Evolutionary conservation across 768 basidiomycete species (phyloP).

Genomic region (Lentinus tigrinus): DNA sequence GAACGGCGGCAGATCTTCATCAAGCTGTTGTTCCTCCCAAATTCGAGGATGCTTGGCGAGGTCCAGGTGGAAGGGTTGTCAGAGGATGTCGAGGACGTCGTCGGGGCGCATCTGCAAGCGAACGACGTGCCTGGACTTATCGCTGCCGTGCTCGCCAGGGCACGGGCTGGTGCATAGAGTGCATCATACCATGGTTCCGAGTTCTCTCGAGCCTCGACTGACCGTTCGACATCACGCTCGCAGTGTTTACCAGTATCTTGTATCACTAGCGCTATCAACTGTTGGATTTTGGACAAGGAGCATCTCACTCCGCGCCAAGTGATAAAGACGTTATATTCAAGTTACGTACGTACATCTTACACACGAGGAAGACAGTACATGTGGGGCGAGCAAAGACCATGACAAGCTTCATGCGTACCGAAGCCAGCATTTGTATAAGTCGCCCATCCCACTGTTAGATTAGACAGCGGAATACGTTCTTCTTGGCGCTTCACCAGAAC

Average conservation of each 20-base stretch:
- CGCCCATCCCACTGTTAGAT: constrained; percentile 57
- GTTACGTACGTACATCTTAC: not conserved
- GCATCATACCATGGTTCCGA: not conserved
- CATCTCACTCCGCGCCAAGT: no score
- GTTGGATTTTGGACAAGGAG: not conserved
- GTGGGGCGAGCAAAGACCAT: constrained; percentile 37
- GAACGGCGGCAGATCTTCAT: constrained; percentile 42
- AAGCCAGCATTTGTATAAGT: constrained; percentile 40
- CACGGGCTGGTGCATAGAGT: constrained; percentile 24
- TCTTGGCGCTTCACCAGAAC: constrained; percentile 82
- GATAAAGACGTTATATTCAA: not conserved
- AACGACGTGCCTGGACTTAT: constrained; percentile 68
- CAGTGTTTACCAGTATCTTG: not conserved
- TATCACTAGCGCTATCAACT: not conserved
- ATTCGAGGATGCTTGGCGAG: constrained; percentile 62
- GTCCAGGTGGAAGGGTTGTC: constrained; percentile 54
- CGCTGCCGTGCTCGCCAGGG: constrained; percentile 55
- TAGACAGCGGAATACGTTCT: constrained; percentile 45
- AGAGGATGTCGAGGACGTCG: constrained; percentile 55
- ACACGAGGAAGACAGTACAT: constrained; percentile 4
- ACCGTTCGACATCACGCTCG: not conserved
- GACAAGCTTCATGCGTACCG: constrained; percentile 28
- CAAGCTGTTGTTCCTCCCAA: constrained; percentile 65
- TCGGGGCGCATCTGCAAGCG: constrained; percentile 60
- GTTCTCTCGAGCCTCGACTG: not conserved